These are phyloP conservation scores for Diversispora epigaea DNA, from an alignment of 192 early-diverging fungal genomes.

Conservation along the genomic window DNA sequence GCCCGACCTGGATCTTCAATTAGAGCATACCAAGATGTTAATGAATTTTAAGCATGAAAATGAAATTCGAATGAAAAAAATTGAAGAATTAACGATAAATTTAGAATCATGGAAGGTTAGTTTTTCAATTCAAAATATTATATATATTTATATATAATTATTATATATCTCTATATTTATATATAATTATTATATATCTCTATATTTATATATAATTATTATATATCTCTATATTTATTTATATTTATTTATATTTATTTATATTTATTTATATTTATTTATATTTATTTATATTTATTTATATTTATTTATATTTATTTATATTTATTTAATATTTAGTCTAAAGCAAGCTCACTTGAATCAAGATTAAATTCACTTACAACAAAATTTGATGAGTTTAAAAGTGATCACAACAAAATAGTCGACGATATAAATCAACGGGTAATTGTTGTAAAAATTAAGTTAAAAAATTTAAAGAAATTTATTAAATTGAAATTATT, in stretches of 20 bases:
- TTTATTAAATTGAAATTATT: background rate
- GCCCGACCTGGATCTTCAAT: conserved; percentile 1
- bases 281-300: background rate
- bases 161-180: too few relatives aligned
- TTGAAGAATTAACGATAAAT: background rate
- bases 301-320: background rate
- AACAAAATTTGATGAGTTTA: background rate
- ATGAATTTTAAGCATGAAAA: background rate
- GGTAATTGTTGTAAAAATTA: background rate
- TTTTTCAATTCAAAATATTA: background rate
- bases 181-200: too few relatives aligned
- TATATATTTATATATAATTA: too few relatives aligned
- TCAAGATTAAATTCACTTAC: background rate
- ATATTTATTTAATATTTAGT: background rate
- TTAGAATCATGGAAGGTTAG: background rate
- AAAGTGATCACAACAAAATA: conserved; percentile 2
- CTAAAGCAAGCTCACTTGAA: conserved; percentile 4
- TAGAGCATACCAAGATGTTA: background rate
- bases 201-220: too few relatives aligned
- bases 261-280: background rate
- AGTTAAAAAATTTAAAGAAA: background rate
- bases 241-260: too few relatives aligned
- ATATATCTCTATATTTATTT: too few relatives aligned
- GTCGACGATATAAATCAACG: conserved; percentile 1
- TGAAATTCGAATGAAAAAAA: background rate